These are phyloP conservation scores for Coemansia sp. DNA, from an alignment of 192 early-diverging fungal genomes.

Conservation along the genomic window DNA sequence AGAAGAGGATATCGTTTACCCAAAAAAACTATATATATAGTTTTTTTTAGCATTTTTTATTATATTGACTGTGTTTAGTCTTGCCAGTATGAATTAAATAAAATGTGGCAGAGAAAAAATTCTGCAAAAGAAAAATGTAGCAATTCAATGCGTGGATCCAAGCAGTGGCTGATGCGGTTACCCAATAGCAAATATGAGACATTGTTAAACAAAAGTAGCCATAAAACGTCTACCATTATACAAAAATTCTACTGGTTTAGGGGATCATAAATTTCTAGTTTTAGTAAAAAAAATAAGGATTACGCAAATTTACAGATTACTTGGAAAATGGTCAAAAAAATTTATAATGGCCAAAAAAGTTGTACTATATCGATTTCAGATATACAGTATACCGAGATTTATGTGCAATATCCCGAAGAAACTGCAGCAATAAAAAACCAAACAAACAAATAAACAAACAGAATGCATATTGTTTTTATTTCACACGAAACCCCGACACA, in stretches of 20 bases:
- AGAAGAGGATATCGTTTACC: too few relatives aligned
- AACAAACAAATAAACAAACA: background rate
- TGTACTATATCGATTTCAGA: background rate
- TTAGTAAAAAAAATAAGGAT: too few relatives aligned
- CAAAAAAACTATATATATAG: too few relatives aligned
- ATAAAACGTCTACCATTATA: too few relatives aligned
- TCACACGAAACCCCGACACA: background rate
- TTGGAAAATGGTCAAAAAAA: background rate
- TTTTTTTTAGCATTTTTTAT: background rate
- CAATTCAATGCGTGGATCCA: background rate
- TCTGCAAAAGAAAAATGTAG: background rate
- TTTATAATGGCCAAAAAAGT: background rate
- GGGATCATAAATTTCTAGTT: too few relatives aligned
- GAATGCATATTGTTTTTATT: background rate
- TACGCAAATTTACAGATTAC: background rate
- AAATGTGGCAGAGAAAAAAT: background rate
- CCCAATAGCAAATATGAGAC: background rate
- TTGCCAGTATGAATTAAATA: background rate
- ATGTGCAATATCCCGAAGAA: background rate
- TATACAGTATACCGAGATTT: slow-evolving; percentile 1
- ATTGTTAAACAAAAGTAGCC: background rate
- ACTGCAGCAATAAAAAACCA: background rate
- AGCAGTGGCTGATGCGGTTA: background rate
- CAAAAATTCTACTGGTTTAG: too few relatives aligned
- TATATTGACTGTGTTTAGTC: background rate